Conservation (phyloP, 352 stramenopile species). For the Elongisporangium anandrum region DNA sequence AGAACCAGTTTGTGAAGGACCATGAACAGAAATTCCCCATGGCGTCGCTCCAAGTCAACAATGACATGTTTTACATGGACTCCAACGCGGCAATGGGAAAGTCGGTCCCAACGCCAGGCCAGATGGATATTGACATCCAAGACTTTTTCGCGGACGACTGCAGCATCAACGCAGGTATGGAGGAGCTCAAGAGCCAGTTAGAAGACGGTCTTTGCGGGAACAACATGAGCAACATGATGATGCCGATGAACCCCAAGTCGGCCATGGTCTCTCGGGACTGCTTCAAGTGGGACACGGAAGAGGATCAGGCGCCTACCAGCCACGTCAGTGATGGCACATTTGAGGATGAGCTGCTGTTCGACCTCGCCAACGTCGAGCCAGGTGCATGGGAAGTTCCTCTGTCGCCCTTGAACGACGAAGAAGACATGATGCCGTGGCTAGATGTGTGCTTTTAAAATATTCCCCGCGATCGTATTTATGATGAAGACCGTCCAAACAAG, state of each 20-base stretch:
- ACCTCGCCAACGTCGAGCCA: slow-evolving; percentile 69
- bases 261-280: slow-evolving; percentile 65
- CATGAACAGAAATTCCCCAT: slow-evolving; percentile 31
- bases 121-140: slow-evolving; percentile 70
- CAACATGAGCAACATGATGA: slow-evolving; percentile 10
- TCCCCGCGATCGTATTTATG: slow-evolving; percentile 40
- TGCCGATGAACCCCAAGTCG: slow-evolving; percentile 34
- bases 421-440: slow-evolving; percentile 83
- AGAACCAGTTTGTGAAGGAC: slow-evolving; percentile 31
- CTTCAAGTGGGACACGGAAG: slow-evolving; percentile 52
- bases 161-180: slow-evolving; percentile 46
- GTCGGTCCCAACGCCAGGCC: slow-evolving; percentile 21
- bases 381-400: slow-evolving; percentile 77
- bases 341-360: slow-evolving; percentile 66
- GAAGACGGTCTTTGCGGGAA: slow-evolving; percentile 30
- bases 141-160: slow-evolving; percentile 79
- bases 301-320: slow-evolving; percentile 19
- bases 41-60: slow-evolving; percentile 33
- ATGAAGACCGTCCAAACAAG: slow-evolving; percentile 1
- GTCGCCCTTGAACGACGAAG: slow-evolving; percentile 76
- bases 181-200: slow-evolving; percentile 29
- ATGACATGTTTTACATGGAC: slow-evolving; percentile 36
- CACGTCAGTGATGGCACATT: slow-evolving; percentile 23
- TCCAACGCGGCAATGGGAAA: slow-evolving; percentile 17
- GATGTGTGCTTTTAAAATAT: slow-evolving; percentile 72